Conservation (phyloP, 805 yeast species). For the Kodamaea sagamina region DNA sequence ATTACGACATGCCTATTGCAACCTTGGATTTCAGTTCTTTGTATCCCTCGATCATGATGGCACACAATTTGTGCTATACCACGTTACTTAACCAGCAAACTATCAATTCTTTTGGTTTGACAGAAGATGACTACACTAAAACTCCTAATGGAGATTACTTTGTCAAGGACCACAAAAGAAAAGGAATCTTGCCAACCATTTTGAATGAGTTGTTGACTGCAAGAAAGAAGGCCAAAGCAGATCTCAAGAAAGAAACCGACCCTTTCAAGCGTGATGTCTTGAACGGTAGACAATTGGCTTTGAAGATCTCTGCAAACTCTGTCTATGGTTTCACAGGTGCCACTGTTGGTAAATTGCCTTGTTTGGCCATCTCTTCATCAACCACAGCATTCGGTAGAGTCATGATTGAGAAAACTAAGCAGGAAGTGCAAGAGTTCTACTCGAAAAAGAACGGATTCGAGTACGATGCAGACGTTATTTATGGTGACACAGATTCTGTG, state of each 20-base stretch:
- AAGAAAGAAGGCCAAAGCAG: conserved; percentile 89
- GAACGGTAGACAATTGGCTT: conserved; percentile 95
- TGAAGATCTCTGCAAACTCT: conserved; percentile 95
- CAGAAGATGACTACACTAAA: conserved; percentile 73
- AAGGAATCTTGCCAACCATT: conserved; percentile 91
- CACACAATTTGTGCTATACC: conserved; percentile 95
- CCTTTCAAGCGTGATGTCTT: conserved; percentile 91
- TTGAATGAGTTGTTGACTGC: conserved; percentile 85
- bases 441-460: conserved; percentile 77
- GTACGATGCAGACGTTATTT: conserved; percentile 87
- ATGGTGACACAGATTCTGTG: conserved; percentile 99
- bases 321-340: conserved; percentile 99
- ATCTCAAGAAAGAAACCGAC: conserved; percentile 88
- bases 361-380: conserved; percentile 93
- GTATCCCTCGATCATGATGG: conserved; percentile 99
- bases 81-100: conserved; percentile 74
- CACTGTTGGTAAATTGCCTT: conserved; percentile 94
- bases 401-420: conserved; percentile 92
- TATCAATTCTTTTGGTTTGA: conserved; percentile 61
- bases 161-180: conserved; percentile 65
- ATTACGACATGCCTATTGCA: conserved; percentile 95
- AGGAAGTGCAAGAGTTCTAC: conserved; percentile 79
- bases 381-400: conserved; percentile 94
- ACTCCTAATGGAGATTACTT: conserved; percentile 94
- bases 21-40: conserved; percentile 96